Conservation (phyloP, 345 rosid species). For the Syzygium aqueum region DNA sequence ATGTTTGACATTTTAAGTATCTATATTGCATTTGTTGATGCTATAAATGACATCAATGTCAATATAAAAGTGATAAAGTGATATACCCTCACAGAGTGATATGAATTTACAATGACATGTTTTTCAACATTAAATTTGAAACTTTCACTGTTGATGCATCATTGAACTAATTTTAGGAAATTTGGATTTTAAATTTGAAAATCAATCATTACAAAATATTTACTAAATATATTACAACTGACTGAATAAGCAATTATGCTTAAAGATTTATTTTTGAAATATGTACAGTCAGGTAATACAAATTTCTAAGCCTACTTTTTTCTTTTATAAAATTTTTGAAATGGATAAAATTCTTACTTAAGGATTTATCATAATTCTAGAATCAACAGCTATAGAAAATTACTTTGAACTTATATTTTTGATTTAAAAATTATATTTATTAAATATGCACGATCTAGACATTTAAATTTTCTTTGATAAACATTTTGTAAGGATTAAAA, state of each 20-base stretch:
- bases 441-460: neutral
- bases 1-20: neutral
- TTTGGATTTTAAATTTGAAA: neutral
- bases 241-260: neutral
- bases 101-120: neutral
- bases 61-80: neutral
- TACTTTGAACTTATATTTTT: neutral
- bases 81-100: neutral
- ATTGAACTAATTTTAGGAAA: neutral
- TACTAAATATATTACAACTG: neutral
- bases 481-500: neutral
- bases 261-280: neutral
- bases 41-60: neutral
- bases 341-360: neutral
- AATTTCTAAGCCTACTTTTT: neutral
- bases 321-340: neutral
- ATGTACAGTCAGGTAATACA: neutral
- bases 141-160: neutral
- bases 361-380: neutral
- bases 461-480: neutral
- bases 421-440: neutral
- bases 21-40: neutral
- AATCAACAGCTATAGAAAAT: neutral
- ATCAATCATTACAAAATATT: neutral
- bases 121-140: neutral